Evolutionary conservation across 257 asterid genomes (phyloP), one percentile per base, ranked within the genome.

Genomic region (Solanum chilense): DNA sequence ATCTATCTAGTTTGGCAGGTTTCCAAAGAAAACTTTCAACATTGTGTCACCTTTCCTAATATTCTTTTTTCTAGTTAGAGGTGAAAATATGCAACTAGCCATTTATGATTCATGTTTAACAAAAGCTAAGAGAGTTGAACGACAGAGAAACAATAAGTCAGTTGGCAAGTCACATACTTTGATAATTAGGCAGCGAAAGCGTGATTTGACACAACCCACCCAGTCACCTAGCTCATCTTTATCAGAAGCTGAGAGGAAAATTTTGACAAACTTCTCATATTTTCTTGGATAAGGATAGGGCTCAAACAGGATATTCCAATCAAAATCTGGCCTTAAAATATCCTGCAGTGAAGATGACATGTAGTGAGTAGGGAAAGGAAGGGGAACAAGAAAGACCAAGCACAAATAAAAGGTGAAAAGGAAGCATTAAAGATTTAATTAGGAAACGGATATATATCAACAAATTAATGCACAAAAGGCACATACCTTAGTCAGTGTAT

Each of bases 131-230:
- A 74, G 52, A 39, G 9, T 21, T 74, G 11, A 39, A 39, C 12
- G 18, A 37, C 31, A 15, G 82, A 39, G 82, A 74, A 6, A 74
- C 52, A 74, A 74, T 39, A 74, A 74, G 82, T 74, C 31, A 39
- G 82, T 37, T 74, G 52, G 82, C 84, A 47, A 27, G 29, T 47
- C 42, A 76, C 27, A 21, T 76, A 92, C 96, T 92, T 90, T 92
- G 56, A 90, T 82, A 74, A 91, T 88, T 78, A 93, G 93, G 73
- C 66, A 90, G 85, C 91, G 93, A 71, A 92, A 88, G 47, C 94
- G 93, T 7, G 95, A 92, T 88, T 91, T 93, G 41, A 91, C 91
- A 90, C 90, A 91, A 83, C 95, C 93, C 9, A 89, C 91, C 93
- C 95, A 92, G 62, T 86, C 92, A 56, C 91, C 86, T 58, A 92